These are phyloP conservation scores for Cystobasidium sp. DNA, from an alignment of 1,284 basidiomycete genomes.

Conservation along the genomic window DNA sequence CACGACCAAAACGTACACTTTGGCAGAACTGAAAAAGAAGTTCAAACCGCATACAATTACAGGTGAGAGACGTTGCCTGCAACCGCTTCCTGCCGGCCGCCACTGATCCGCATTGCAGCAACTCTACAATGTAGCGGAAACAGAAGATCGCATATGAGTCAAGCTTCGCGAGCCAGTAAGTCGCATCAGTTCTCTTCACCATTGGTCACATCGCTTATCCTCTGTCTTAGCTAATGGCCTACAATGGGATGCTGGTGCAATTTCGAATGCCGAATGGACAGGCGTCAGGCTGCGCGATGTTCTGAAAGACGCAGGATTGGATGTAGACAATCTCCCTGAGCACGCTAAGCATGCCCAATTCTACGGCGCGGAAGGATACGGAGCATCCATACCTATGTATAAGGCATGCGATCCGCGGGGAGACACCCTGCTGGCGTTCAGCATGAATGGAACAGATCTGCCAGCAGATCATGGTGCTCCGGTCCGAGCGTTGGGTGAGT, in stretches of 20 bases:
- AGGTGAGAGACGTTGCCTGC: not conserved
- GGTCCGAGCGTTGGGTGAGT: constrained; percentile 37
- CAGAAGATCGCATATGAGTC: constrained; percentile 40
- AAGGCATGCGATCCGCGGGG: constrained; percentile 39
- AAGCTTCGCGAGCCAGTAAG: constrained; percentile 33
- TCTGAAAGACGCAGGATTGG: constrained; percentile 31
- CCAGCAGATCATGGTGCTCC: constrained; percentile 40
- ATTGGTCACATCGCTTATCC: not conserved
- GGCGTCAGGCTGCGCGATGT: constrained; percentile 36
- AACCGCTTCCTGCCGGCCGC: too few species aligned
- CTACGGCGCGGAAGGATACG: constrained; percentile 37
- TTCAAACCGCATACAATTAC: constrained; percentile 42
- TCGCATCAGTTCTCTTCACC: not conserved
- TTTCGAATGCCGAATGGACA: constrained; percentile 41
- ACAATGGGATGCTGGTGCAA: constrained; percentile 42
- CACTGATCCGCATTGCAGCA: constrained; percentile 10
- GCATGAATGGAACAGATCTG: constrained; percentile 34
- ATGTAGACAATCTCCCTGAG: constrained; percentile 27
- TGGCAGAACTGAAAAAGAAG: constrained; percentile 26
- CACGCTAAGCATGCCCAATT: constrained; percentile 41
- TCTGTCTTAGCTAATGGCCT: constrained; percentile 28
- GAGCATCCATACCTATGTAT: constrained; percentile 39
- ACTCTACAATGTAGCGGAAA: constrained; percentile 41
- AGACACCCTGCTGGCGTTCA: constrained; percentile 38
- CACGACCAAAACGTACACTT: constrained; percentile 23